Base-by-base conservation (phyloP, 2,329 filamentous ascomycete species). In the Eutypa lata region DNA sequence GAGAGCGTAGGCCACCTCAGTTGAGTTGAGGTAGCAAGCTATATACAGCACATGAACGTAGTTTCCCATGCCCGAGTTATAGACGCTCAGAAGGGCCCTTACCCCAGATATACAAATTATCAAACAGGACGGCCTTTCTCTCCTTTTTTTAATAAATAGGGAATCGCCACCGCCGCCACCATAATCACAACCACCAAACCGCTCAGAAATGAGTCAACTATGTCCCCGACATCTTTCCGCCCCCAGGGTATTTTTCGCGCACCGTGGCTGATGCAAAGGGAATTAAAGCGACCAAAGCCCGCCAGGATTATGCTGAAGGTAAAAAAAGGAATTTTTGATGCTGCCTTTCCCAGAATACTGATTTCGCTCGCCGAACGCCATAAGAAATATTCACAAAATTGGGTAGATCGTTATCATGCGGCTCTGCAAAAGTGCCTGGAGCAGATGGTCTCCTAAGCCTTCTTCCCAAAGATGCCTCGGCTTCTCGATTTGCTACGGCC, bases 401-500 rank as follows among this genome's bases (percentile, higher is more conserved):
- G 49, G 44, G 53, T 33, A 51, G 53, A 47, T 51, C 28, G 47
- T 51, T 52, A 55, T 47, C 51, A 19, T 53, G 38, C 35, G 55
- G 42, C 33, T 44, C 46, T 21, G 37, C 50, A 40, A 18, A 18
- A 47, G 22, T 21, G 51, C 50, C 26, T 54, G n/a, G 52, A 35
- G 31, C 26, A 16, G 54, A 22, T 52, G 10, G 38, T 51, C 21
- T 60, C 57, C 50, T 66, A 65, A 19, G 60, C 35, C 69, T 83
- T 84, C 58, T 80, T 76, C 57, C 86, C 80, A 70, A 93, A 93
- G 63, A 93, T 86, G 56, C 82, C 84, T 61, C 89, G 80, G 47
- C 87, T 85, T 57, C 87, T 84, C 26, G 88, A 91, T 73, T 92
- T 93, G 72, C 88, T 89, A 55, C 88, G 82, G 40, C 77, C 65